Percentiles rank a stretch among this genome's conserved stretches.
Evolutionary conservation across 169 alveolate species (phyloP).

Genomic region (Babesia caballi): DNA sequence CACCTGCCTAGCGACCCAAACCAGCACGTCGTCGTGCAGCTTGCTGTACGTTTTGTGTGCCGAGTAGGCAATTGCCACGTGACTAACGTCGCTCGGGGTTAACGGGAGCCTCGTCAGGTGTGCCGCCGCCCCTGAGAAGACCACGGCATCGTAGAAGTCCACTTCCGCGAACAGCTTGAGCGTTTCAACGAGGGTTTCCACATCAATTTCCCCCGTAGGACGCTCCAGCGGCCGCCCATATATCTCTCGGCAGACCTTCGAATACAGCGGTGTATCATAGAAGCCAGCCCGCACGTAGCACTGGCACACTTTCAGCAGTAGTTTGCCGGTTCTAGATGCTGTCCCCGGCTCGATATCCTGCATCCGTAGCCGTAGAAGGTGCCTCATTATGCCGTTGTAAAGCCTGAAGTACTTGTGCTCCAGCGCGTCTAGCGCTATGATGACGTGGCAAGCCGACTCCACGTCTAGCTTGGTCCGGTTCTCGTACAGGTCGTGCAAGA

Average conservation of each 20-base stretch:
- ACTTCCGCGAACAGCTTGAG: constrained; percentile 35
- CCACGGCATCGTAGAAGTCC: constrained; percentile 36
- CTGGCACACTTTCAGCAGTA: constrained; percentile 52
- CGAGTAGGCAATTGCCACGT: constrained; percentile 51
- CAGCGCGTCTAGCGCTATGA: constrained; percentile 69
- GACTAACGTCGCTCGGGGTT: constrained; percentile 17
- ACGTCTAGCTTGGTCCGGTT: constrained; percentile 72
- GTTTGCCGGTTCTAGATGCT: constrained; percentile 20
- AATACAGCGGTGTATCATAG: constrained; percentile 52
- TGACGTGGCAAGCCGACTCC: constrained; percentile 71
- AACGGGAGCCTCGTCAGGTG: neutral
- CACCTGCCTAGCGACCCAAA: constrained; percentile 14
- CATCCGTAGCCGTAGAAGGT: constrained; percentile 38
- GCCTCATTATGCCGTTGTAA: constrained; percentile 68
- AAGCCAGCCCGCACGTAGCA: constrained; percentile 55
- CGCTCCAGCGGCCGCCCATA: constrained; percentile 4
- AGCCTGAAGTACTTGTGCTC: constrained; percentile 66
- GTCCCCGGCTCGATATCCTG: neutral
- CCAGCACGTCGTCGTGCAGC: constrained; percentile 49
- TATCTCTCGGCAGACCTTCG: constrained; percentile 42
- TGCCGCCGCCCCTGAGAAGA: constrained; percentile 12
- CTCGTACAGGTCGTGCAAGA: constrained; percentile 70
- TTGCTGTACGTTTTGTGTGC: constrained; percentile 32
- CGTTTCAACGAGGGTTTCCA: constrained; percentile 7
- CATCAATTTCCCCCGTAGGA: neutral